Evolutionary conservation across 805 yeast genomes (phyloP).

Genomic region (Lachancea sp.): DNA sequence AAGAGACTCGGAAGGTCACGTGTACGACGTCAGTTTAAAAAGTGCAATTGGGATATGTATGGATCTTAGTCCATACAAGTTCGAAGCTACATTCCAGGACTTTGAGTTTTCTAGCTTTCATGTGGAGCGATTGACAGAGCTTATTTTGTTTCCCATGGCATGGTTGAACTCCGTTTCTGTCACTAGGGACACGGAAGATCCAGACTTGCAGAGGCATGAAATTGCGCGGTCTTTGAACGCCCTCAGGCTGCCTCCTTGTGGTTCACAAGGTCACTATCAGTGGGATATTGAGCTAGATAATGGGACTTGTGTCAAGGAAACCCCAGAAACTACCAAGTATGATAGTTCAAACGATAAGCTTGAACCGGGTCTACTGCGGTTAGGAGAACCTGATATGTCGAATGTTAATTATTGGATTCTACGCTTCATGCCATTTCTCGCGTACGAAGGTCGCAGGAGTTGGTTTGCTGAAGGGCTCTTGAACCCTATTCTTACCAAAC

Average conservation of each 20-base stretch:
- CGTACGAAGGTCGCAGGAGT: constrained; percentile 26
- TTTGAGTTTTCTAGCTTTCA: constrained; percentile 66
- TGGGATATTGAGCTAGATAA: constrained; percentile 13
- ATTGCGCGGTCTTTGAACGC: constrained; percentile 12
- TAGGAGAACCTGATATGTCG: constrained; percentile 38
- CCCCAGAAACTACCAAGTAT: not conserved
- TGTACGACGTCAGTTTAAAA: constrained; percentile 30
- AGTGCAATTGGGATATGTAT: constrained; percentile 82
- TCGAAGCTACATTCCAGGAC: constrained; percentile 66
- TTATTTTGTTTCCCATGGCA: constrained; percentile 77
- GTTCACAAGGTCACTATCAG: constrained; percentile 26
- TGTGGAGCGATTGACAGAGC: constrained; percentile 39
- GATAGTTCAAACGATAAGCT: not conserved
- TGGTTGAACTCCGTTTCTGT: constrained; percentile 61
- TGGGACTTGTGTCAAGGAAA: constrained; percentile 11
- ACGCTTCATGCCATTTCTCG: constrained; percentile 58
- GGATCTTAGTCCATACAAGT: constrained; percentile 87
- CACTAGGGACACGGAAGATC: constrained; percentile 18
- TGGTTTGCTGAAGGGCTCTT: constrained; percentile 17
- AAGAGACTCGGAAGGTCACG: constrained; percentile 10
- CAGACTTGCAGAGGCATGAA: constrained; percentile 7
- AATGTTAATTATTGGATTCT: constrained; percentile 70
- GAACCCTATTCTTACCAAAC: constrained; percentile 4
- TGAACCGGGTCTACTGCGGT: constrained; percentile 11
- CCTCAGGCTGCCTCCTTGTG: constrained; percentile 19